phyloP scores from a whole-genome alignment of 73 alveolate species.

The Breviolum minutum region DNA sequence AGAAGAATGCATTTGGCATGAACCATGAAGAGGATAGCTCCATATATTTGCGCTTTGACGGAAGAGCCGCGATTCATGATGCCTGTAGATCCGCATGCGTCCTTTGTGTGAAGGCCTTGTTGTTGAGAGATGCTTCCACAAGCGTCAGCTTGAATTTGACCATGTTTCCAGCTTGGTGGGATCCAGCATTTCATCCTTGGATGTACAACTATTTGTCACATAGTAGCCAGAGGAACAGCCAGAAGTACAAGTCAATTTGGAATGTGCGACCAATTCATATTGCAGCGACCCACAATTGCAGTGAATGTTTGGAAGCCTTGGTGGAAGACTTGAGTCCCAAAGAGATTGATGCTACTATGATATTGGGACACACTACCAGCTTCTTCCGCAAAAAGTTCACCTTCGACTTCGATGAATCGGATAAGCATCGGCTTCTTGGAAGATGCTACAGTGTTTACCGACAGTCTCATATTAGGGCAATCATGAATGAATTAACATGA shows the following conservation, averaged over 20 bases:
- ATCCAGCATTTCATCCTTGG: slow-evolving; percentile 31
- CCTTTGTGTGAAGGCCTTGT: not conserved
- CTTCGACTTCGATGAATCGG: too few relatives aligned
- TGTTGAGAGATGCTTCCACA: not conserved
- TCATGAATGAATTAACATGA: too few relatives aligned
- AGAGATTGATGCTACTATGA: not conserved
- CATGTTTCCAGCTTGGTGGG: slow-evolving; percentile 46
- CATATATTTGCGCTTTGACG: not conserved
- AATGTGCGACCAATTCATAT: slow-evolving; percentile 16
- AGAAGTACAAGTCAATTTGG: not conserved
- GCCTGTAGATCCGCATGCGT: slow-evolving; percentile 32
- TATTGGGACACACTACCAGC: not conserved
- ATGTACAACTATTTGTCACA: slow-evolving; percentile 10
- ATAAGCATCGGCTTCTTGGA: too few relatives aligned
- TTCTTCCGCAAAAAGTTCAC: not conserved
- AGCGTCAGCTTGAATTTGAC: not conserved
- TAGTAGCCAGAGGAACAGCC: not conserved
- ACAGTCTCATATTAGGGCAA: too few relatives aligned
- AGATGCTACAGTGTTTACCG: too few relatives aligned
- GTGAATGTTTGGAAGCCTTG: not conserved
- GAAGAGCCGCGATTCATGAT: not conserved
- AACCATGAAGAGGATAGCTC: not conserved
- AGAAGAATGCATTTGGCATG: not conserved
- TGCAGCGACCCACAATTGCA: not conserved
- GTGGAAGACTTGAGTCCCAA: not conserved